These are phyloP conservation scores for Sanghuangporus sanghuang DNA, from an alignment of 1,284 basidiomycete genomes.

Conservation along the genomic window DNA sequence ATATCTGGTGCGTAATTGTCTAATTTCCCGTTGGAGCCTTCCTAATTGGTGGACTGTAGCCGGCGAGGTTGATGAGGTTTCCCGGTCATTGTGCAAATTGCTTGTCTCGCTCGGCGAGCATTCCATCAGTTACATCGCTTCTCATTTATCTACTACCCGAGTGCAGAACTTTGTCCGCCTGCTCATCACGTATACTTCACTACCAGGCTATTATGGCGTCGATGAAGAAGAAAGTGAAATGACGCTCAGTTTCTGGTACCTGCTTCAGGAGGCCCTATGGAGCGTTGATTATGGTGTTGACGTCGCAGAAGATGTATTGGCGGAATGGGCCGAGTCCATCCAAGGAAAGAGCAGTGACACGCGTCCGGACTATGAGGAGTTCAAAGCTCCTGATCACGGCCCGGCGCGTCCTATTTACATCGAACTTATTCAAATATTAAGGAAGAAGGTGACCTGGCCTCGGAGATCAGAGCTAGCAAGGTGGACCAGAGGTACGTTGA, in stretches of 20 bases:
- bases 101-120: conserved; percentile 80
- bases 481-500: conserved; percentile 64
- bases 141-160: conserved; percentile 52
- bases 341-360: conserved; percentile 15
- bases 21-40: not conserved
- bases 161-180: conserved; percentile 70
- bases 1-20: conserved; percentile 32
- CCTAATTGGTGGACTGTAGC: conserved; percentile 12
- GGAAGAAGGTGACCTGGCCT: conserved; percentile 73
- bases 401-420: conserved; percentile 75
- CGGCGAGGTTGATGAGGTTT: conserved; percentile 42
- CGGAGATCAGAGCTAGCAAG: conserved; percentile 35
- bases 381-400: conserved; percentile 36
- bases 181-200: conserved; percentile 69
- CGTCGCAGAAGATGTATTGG: conserved; percentile 36
- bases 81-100: conserved; percentile 73
- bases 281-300: conserved; percentile 56
- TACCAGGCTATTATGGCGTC: conserved; percentile 69
- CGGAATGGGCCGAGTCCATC: conserved; percentile 23
- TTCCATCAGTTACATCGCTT: conserved; percentile 74
- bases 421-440: conserved; percentile 66
- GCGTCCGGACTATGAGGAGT: conserved; percentile 25
- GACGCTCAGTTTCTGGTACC: conserved; percentile 83
- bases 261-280: conserved; percentile 86
- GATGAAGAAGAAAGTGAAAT: conserved; percentile 86